These are phyloP conservation scores for Periconia sp. DNA, from an alignment of 2,329 filamentous ascomycete genomes.

Conservation along the genomic window DNA sequence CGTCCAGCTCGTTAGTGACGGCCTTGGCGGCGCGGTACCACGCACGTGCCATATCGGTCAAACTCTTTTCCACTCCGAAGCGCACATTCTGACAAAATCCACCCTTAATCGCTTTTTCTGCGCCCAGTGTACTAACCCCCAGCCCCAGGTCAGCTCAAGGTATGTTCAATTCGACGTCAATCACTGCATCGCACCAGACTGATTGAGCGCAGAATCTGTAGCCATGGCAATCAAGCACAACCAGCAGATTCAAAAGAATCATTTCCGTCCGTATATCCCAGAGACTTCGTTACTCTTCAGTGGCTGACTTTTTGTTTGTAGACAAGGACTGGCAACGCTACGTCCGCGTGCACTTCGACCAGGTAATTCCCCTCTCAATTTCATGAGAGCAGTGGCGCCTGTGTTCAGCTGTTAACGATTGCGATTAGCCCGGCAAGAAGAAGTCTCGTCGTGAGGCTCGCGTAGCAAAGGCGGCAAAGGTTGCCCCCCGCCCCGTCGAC, in stretches of 20 bases:
- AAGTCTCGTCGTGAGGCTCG: constrained; percentile 87
- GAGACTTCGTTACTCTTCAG: constrained; percentile 12
- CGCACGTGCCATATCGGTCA: constrained; percentile 15
- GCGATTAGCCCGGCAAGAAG: constrained; percentile 87
- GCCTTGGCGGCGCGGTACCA: too few relatives aligned
- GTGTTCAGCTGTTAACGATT: constrained; percentile 39
- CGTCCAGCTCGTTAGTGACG: too few relatives aligned
- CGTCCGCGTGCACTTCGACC: constrained; percentile 99
- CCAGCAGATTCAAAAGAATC: constrained; percentile 96
- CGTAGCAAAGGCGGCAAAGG: constrained; percentile 89
- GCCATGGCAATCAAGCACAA: constrained; percentile 96
- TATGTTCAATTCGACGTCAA: constrained; percentile 15
- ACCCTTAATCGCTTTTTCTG: too few relatives aligned
- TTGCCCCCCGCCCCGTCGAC: constrained; percentile 96
- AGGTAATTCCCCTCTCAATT: constrained; percentile 71
- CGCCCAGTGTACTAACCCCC: constrained; percentile 32
- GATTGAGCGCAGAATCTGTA: constrained; percentile 29
- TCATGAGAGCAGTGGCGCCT: constrained; percentile 57
- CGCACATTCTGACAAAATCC: constrained; percentile 10
- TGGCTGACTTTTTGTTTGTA: not conserved
- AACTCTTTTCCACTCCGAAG: constrained; percentile 22
- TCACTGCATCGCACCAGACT: constrained; percentile 1
- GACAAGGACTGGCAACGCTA: constrained; percentile 75
- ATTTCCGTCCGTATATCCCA: constrained; percentile 63
- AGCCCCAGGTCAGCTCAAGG: constrained; percentile 37